Percentiles rank a stretch among this genome's conserved stretches.
phyloP scores from a whole-genome alignment of 176 grass and related monocot species.

The Leersia perrieri region DNA sequence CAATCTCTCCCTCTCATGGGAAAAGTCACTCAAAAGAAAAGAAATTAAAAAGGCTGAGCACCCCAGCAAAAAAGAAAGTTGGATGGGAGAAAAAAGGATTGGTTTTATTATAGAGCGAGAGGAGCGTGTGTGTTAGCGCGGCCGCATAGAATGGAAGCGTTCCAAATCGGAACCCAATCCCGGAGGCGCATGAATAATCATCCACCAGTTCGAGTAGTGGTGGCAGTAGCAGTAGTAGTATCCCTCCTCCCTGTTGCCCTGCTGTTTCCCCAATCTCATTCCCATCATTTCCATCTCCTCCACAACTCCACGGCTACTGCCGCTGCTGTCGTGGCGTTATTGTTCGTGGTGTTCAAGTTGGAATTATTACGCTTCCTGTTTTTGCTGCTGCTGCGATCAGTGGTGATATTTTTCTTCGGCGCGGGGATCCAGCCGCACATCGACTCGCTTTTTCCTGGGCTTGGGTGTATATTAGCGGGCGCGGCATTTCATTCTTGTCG shows the following conservation, averaged over 20 bases:
- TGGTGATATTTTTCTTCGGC: not conserved
- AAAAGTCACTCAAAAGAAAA: slow-evolving; percentile 19
- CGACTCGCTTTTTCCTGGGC: slow-evolving; percentile 39
- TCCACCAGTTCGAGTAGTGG: slow-evolving; percentile 22
- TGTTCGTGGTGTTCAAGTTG: slow-evolving; percentile 46
- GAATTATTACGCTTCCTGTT: not conserved
- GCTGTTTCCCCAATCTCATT: slow-evolving; percentile 42
- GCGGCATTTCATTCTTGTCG: slow-evolving; percentile 30
- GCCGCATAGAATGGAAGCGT: slow-evolving; percentile 45
- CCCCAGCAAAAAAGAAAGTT: slow-evolving; percentile 14
- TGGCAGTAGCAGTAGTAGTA: not conserved
- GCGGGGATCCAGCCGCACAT: slow-evolving; percentile 41
- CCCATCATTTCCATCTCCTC: slow-evolving; percentile 28
- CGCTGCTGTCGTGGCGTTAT: not conserved
- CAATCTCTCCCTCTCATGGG: not conserved
- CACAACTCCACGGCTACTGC: not conserved
- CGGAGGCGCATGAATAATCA: slow-evolving; percentile 47
- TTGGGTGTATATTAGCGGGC: slow-evolving; percentile 17
- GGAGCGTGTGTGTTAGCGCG: not conserved
- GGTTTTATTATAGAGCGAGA: slow-evolving; percentile 47
- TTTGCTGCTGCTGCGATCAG: slow-evolving; percentile 3
- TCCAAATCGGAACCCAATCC: slow-evolving; percentile 67
- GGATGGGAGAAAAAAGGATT: slow-evolving; percentile 35
- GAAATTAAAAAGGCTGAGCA: slow-evolving; percentile 25
- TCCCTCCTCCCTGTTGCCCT: slow-evolving; percentile 32